Evolutionary conservation across 2,329 filamentous ascomycete species (phyloP), one percentile per base, ranked within the genome.

Genomic region (Hortaea sp.): DNA sequence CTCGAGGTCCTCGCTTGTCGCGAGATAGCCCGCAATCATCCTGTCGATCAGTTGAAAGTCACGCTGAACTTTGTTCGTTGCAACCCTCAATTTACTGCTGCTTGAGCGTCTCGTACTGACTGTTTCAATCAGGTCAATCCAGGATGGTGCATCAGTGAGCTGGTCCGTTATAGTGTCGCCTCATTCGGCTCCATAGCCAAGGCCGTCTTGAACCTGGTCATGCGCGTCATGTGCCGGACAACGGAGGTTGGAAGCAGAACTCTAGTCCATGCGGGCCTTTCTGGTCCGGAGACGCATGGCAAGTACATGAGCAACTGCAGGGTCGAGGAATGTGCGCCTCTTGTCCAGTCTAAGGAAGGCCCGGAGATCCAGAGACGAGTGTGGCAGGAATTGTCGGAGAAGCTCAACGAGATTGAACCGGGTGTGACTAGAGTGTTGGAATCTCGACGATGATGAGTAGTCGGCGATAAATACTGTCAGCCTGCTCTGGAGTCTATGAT

Each of bases 121-220:
- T 20, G 20, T 20, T 20, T 20, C 20, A 20, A 20, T 20, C 13
- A 39, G 37, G 37, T 39, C 37, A 27, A 75, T 46, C 76, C 77
- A 0, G 76, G 76, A 1, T 62, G 74, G 29, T 79, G 76, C 55
- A 65, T 74, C 37, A 71, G 71, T 0, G 56, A 69, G 27, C 61
- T 79, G 1, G 54, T 52, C 5, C 64, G 74, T 1, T 67, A 75
- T 9, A n/a, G 7, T n/a, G 32, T n/a, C 7, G 32, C 7, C 0
- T 45, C 32, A 11, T 51, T 41, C 11, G 44, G 45, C 29, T n/a
- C 39, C 6, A 31, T 43, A 13, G 37, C 7, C 7, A 12, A n/a
- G 11, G 32, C 37, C 20, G n/a, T 42, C 20, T 12, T 50, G 7
- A 34, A 13, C 27, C 41, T 55, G 35, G 6, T 56, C 5, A 51